phyloP scores from a whole-genome alignment of 805 yeast species.

The Wickerhamomyces bovis region DNA sequence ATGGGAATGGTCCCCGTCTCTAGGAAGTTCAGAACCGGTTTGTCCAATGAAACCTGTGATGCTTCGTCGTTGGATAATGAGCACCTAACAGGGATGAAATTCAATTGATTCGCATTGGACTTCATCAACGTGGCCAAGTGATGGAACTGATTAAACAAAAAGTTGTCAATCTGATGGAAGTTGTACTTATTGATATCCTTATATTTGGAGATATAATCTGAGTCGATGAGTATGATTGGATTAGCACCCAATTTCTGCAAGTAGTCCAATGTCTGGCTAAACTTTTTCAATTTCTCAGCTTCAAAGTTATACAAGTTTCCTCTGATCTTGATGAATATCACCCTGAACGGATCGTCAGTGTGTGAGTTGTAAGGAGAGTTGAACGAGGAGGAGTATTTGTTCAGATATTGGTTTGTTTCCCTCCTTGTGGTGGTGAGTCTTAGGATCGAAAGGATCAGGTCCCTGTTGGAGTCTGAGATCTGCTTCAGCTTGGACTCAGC shows the following conservation, averaged over 20 bases:
- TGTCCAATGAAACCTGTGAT: not conserved
- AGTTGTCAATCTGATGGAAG: conserved; percentile 13
- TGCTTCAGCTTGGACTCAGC: conserved; percentile 8
- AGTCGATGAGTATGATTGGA: conserved; percentile 19
- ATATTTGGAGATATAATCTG: conserved; percentile 15
- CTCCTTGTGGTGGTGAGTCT: conserved; percentile 91
- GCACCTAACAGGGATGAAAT: conserved; percentile 16
- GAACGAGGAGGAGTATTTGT: conserved; percentile 48
- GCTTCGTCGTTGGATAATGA: conserved; percentile 3
- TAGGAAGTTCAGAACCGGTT: not conserved
- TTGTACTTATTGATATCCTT: conserved; percentile 14
- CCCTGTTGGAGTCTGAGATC: conserved; percentile 43
- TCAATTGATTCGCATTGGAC: conserved; percentile 3
- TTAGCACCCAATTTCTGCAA: conserved; percentile 18
- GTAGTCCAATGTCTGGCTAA: conserved; percentile 18
- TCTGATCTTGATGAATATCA: conserved; percentile 24
- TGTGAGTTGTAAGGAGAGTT: conserved; percentile 25
- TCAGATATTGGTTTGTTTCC: conserved; percentile 77
- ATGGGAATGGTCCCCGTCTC: conserved; percentile 32
- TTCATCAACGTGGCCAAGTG: conserved; percentile 6
- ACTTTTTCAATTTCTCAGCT: conserved; percentile 8
- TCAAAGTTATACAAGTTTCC: conserved; percentile 18
- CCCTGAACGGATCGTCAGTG: conserved; percentile 14
- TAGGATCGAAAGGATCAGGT: conserved; percentile 75
- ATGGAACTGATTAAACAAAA: conserved; percentile 17